phyloP scores from a whole-genome alignment of 768 basidiomycete genomes.

The Glaciozyma martinii region DNA sequence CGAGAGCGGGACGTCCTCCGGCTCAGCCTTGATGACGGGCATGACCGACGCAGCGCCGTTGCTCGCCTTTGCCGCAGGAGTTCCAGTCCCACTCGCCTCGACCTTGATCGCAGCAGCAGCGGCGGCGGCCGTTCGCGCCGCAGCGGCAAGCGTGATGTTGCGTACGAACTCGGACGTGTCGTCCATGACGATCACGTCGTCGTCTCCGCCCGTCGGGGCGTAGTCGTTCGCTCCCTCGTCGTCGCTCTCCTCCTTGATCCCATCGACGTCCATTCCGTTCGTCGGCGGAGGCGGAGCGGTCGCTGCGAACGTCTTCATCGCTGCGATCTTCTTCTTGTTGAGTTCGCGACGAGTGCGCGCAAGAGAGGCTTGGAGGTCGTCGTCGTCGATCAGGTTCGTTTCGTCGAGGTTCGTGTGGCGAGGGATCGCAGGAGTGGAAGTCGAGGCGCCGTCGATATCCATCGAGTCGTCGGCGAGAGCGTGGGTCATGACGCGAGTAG shows the following conservation, averaged over 20 bases:
- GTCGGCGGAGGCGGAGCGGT: neutral
- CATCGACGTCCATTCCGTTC: constrained; percentile 19
- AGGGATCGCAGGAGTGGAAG: constrained; percentile 42
- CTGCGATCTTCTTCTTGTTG: constrained; percentile 63
- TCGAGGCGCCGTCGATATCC: constrained; percentile 57
- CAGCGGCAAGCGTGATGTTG: constrained; percentile 39
- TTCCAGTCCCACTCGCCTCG: constrained; percentile 21
- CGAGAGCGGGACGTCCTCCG: constrained; percentile 13
- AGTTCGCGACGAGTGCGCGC: constrained; percentile 76
- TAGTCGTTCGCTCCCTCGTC: constrained; percentile 8
- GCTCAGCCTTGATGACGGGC: constrained; percentile 30
- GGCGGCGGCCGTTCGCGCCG: constrained; percentile 2
- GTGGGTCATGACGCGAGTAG: constrained; percentile 30
- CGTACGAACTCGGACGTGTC: constrained; percentile 96
- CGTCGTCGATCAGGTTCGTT: constrained; percentile 71
- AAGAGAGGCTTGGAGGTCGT: constrained; percentile 88
- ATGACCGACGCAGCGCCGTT: constrained; percentile 29
- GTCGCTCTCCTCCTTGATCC: constrained; percentile 47
- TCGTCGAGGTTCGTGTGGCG: constrained; percentile 51
- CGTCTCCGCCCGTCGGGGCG: constrained; percentile 29
- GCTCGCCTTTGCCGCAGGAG: constrained; percentile 38
- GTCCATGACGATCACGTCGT: constrained; percentile 71
- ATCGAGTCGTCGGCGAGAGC: constrained; percentile 49
- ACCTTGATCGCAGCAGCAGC: constrained; percentile 1
- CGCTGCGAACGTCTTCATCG: constrained; percentile 41